Base-by-base conservation (phyloP, 2,329 filamentous ascomycete species). In the Diaporthe longicolla region DNA sequence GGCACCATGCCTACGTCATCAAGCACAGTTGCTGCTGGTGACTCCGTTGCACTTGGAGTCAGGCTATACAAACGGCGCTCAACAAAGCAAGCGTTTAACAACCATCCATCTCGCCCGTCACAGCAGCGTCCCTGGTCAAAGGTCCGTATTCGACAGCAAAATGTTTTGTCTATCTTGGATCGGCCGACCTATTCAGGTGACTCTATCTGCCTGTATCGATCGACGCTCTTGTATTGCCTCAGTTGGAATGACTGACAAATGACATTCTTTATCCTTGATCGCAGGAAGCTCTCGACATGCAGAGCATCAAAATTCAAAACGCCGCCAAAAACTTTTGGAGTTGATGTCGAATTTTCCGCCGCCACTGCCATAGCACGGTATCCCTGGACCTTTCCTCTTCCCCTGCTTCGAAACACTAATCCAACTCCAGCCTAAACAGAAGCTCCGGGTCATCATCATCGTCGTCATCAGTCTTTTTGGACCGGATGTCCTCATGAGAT, bases 341-440 rank as follows among this genome's bases (percentile, higher is more conserved):
- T 66, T 52, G 29, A 71, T 74, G 26, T 21, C 26, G 32, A n/a
- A 57, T 65, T 59, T 26, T 54, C 37, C 43, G 45, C 32, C 15
- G 32, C 9, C 63, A 17, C 21, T 35, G 19, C 61, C 58, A 55
- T 24, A 66, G 26, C 57, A 54, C 19, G 45, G 19, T 71, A 11
- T 40, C 37, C 19, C 45, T 40, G 50, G 4, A n/a, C 19, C 40
- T 32, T 48, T 57, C 10, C 43, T 54, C 63, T 40, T 21, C 24
- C 26, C 15, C 19, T 59, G 21, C 9, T 15, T 37, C 21, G 9
- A 37, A 40, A 55, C 50, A 66, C 4, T 21, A 26, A 54, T 71
- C 72, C 58, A 73, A 43, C 6, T 73, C 72, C 65, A 75, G 55
- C 3, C 52, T 58, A 63, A 75, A 75, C 19, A 74, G 59, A 54